phyloP scores from a whole-genome alignment of 768 basidiomycete species.

The Mycena vitilis region DNA sequence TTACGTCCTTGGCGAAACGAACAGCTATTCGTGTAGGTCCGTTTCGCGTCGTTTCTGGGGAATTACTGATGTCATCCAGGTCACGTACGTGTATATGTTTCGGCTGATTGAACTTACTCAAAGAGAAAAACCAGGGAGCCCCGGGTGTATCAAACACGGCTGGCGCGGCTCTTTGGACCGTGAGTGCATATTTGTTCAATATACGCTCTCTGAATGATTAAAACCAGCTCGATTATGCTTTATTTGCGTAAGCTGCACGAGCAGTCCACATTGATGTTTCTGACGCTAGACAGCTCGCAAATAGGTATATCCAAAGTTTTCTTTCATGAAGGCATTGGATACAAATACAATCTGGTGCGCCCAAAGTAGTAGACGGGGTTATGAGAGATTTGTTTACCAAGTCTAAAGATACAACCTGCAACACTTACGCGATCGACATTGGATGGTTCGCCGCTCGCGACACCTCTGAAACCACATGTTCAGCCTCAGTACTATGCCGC shows the following conservation, averaged over 20 bases:
- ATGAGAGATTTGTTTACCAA: not conserved
- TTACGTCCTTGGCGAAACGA: slow-evolving; percentile 75
- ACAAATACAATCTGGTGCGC: slow-evolving; percentile 74
- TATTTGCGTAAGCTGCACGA: slow-evolving; percentile 57
- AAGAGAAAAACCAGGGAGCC: slow-evolving; percentile 48
- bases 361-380: not conserved
- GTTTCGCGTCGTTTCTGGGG: not conserved
- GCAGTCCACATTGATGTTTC: not conserved
- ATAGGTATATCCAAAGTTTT: slow-evolving; percentile 65
- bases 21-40: slow-evolving; percentile 56
- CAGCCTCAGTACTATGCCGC: slow-evolving; percentile 77
- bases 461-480: slow-evolving; percentile 67
- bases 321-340: slow-evolving; percentile 78
- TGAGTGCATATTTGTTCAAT: slow-evolving; percentile 4
- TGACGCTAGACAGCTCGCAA: slow-evolving; percentile 47
- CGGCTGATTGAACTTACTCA: not conserved
- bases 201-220: not conserved
- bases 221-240: slow-evolving; percentile 63
- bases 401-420: slow-evolving; percentile 69
- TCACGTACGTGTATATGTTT: slow-evolving; percentile 1
- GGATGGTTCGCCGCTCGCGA: slow-evolving; percentile 62
- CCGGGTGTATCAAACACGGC: slow-evolving; percentile 74
- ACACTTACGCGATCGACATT: slow-evolving; percentile 67
- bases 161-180: slow-evolving; percentile 75
- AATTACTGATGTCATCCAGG: not conserved